These are phyloP conservation scores for Pichia sp. DNA, from an alignment of 1,139 yeast species.

Conservation along the genomic window DNA sequence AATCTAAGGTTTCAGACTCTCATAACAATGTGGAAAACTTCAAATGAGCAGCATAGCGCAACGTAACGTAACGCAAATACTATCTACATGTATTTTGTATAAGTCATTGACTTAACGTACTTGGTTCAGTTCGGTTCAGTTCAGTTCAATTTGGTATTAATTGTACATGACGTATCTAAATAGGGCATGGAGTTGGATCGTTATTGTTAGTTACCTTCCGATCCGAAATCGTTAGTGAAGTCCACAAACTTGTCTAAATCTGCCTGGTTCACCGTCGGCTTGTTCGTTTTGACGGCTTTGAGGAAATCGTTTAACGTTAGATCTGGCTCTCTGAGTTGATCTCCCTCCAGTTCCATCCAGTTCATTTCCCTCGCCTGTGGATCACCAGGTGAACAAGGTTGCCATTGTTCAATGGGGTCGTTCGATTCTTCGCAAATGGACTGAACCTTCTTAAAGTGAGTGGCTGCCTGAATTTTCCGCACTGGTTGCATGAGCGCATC, in stretches of 20 bases:
- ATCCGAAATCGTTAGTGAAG: conserved; percentile 93
- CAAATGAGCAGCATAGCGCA: conserved; percentile 4
- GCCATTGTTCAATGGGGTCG: conserved; percentile 41
- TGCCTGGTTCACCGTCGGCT: conserved; percentile 88
- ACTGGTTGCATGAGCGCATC: conserved; percentile 99
- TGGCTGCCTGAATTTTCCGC: conserved; percentile 90
- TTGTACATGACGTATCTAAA: background rate
- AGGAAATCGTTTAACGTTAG: conserved; percentile 87
- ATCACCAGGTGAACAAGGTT: conserved; percentile 98
- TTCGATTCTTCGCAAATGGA: conserved; percentile 29
- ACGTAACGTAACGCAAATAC: background rate
- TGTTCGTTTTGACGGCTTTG: conserved; percentile 82
- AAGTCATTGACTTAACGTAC: no score
- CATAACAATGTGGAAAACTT: conserved; percentile 47
- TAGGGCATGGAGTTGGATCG: background rate
- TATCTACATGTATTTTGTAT: background rate
- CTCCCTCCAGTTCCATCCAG: conserved; percentile 90
- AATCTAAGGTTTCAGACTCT: conserved; percentile 77
- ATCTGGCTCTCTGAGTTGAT: conserved; percentile 84
- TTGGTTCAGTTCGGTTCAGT: no score
- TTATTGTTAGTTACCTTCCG: conserved; percentile 68
- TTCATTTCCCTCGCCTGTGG: conserved; percentile 77
- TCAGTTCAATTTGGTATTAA: no score
- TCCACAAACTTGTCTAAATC: conserved; percentile 80
- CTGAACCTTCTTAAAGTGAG: conserved; percentile 71